phyloP scores from a whole-genome alignment of 1,139 yeast genomes.

The Yamadazyma songkhlaensis region DNA sequence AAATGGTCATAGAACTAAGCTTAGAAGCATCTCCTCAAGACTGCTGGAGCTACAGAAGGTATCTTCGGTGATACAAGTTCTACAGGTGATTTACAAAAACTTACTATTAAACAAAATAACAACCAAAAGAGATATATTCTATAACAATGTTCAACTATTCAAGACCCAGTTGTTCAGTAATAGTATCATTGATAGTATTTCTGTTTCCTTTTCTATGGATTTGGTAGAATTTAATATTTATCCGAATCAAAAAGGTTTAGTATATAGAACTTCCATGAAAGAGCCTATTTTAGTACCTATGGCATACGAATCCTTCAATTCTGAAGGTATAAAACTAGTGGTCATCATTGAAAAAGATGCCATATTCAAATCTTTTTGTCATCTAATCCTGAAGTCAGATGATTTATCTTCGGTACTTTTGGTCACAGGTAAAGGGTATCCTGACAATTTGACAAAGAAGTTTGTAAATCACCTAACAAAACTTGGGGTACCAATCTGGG shows the following conservation, averaged over 20 bases:
- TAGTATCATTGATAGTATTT: conserved; percentile 32
- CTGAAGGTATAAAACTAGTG: conserved; percentile 18
- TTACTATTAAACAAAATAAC: conserved; percentile 19
- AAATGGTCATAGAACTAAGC: background rate
- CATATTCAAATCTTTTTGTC: conserved; percentile 34
- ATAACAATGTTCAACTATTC: conserved; percentile 60
- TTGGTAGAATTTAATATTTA: conserved; percentile 37
- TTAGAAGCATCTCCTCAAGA: background rate
- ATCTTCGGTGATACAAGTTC: background rate
- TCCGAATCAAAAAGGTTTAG: conserved; percentile 64
- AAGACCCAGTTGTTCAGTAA: conserved; percentile 45
- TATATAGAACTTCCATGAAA: conserved; percentile 33
- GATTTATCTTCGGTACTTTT: conserved; percentile 20
- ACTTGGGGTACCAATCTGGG: conserved; percentile 32
- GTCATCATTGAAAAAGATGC: conserved; percentile 70
- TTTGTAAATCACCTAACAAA: conserved; percentile 19
- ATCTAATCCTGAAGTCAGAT: background rate
- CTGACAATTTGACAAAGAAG: conserved; percentile 34
- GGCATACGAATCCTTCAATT: conserved; percentile 3
- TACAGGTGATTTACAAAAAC: conserved; percentile 6
- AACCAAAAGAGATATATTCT: conserved; percentile 65
- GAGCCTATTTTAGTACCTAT: conserved; percentile 29
- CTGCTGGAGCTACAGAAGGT: conserved; percentile 4
- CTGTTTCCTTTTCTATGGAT: conserved; percentile 22
- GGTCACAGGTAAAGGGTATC: conserved; percentile 69